These are phyloP conservation scores for Prinsepia uniflora DNA, from an alignment of 306 rosid species.

Conservation along the genomic window DNA sequence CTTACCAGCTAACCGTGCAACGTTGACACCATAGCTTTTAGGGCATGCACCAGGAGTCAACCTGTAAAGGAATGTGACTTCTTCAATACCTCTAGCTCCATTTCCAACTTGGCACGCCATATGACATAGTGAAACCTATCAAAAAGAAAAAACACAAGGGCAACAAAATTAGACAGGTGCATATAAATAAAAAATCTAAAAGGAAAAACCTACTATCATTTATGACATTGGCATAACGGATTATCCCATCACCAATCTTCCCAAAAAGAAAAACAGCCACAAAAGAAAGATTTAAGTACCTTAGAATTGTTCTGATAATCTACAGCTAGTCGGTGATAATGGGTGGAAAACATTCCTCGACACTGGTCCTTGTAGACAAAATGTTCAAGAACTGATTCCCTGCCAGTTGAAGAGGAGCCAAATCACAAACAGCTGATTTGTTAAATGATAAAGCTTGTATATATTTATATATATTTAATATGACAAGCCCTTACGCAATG, in stretches of 20 bases:
- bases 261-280: slow-evolving; percentile 9
- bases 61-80: slow-evolving; percentile 91
- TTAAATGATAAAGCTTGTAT: slow-evolving; percentile 9
- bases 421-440: slow-evolving; percentile 11
- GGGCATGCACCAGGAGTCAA: slow-evolving; percentile 86
- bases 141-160: slow-evolving; percentile 17
- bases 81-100: slow-evolving; percentile 64
- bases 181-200: neutral
- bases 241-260: neutral
- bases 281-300: slow-evolving; percentile 36
- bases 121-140: slow-evolving; percentile 79
- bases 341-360: slow-evolving; percentile 88
- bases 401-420: slow-evolving; percentile 34
- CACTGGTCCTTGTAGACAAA: slow-evolving; percentile 75
- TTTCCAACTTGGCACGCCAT: slow-evolving; percentile 92
- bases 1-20: slow-evolving; percentile 91
- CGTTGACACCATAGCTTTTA: slow-evolving; percentile 93
- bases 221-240: neutral
- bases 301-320: slow-evolving; percentile 57
- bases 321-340: slow-evolving; percentile 78
- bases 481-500: slow-evolving; percentile 66
- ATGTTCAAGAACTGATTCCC: slow-evolving; percentile 83
- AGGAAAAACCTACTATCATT: neutral
- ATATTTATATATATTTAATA: slow-evolving; percentile 12
- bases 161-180: slow-evolving; percentile 19